These are phyloP conservation scores for Cryptosporidium meleagridis DNA, from an alignment of 169 alveolate species.

Conservation along the genomic window DNA sequence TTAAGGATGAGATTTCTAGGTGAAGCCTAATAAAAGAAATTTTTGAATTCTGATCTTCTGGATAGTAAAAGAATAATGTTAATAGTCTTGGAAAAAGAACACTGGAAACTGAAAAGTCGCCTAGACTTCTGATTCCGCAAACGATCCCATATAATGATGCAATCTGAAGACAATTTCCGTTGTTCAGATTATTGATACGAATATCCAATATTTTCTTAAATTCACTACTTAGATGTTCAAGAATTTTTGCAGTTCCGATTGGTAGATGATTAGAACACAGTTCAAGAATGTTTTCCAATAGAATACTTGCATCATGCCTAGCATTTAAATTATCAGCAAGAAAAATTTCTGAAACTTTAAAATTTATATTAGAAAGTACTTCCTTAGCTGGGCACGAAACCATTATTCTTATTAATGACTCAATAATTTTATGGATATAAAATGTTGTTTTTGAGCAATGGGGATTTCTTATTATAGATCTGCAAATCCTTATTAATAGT, in stretches of 20 bases:
- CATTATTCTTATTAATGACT: conserved; percentile 53
- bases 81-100: conserved; percentile 39
- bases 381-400: conserved; percentile 16
- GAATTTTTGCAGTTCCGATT: conserved; percentile 13
- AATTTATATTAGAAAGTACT: background rate
- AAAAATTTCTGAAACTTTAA: background rate
- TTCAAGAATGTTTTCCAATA: conserved; percentile 23
- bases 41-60: conserved; percentile 1
- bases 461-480: conserved; percentile 27
- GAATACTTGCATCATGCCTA: conserved; percentile 45
- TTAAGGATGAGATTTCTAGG: conserved; percentile 6
- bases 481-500: conserved; percentile 10
- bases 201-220: conserved; percentile 16
- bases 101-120: conserved; percentile 12
- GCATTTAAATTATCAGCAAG: conserved; percentile 47
- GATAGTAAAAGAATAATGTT: conserved; percentile 12
- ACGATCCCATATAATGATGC: conserved; percentile 62
- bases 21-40: conserved; percentile 14
- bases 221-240: background rate
- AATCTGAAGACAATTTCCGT: conserved; percentile 40
- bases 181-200: background rate
- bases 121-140: conserved; percentile 69
- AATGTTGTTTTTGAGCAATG: conserved; percentile 37
- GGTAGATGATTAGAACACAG: conserved; percentile 18
- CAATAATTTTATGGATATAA: conserved; percentile 42